Base-by-base conservation (phyloP, 352 stramenopile genomes). In the Phytopythium aichiense region DNA sequence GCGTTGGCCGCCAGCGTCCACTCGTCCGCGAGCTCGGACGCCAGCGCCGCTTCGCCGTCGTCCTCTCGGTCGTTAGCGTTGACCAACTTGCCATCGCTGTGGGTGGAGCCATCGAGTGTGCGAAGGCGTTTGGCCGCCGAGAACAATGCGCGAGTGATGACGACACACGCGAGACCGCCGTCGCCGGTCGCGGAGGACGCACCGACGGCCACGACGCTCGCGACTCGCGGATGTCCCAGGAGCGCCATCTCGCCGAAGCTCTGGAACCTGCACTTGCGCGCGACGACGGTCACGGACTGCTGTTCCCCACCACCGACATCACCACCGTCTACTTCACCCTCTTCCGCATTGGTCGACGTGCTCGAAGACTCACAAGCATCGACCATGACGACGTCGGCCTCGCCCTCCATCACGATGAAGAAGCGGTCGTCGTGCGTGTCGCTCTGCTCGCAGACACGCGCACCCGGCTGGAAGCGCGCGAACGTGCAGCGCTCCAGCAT, bases 241-340 rank as follows among this genome's bases (percentile, higher is more conserved):
- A 94, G 68, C 7, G 82, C 84, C 84, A 94, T 94, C 49, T 94
- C 84, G 2, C 82, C 84, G 62, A 94, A 92, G 35, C 84, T 76
- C 63, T 92, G 72, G 38, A 81, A 91, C 46, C 81, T 45, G 13
- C 72, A 73, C 63, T 90, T 91, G 33, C 75, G 74, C 8, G 74
- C 77, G 5, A 88, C 67, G 20, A 76, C 60, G 2, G 76, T 79
- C n/a, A 60, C 12, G 63, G 56, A 31, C 12, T 11, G 6, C 37
- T 43, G 22, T 25, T 1, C 37, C 33, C 37, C 38, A 53, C 40
- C 43, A 53, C 40, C 43, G 5, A 50, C 35, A 7, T 13, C 15
- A 2, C 48, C 25, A 15, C 33, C 25, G 16, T 7, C 48, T 7
- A 7, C 28, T 22, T 51, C 56, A 45, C 56, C 28, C 9, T 35